Evolutionary conservation across 371 early-diverging fungal genomes (phyloP), one percentile per base, ranked within the genome.

Genomic region (Apophysomyces sp.): DNA sequence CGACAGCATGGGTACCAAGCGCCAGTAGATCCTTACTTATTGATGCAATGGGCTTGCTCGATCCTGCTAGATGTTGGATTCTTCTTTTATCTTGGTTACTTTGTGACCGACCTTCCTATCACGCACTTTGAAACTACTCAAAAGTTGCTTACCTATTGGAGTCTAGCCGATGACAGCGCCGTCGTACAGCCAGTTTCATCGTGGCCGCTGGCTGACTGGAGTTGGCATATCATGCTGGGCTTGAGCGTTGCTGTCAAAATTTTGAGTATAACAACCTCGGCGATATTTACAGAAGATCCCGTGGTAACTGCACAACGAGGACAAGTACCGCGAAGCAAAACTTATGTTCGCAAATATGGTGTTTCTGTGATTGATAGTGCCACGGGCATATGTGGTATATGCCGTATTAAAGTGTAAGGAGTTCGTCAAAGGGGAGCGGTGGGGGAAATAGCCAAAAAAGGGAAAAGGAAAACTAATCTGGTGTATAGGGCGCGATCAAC

Each of bases 311-410:
- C 60, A 1, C 72, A 76, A 40, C 61, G 65, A 29, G 68, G 71
- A 15, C 63, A 74, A 4, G 66, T 72, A 15, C 73, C 74, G 0
- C 76, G 92, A n/a, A 88, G 91, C 62, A 67, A 84, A 55, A 76
- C 84, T 21, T 93, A 86, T 64, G 81, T 85, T 12, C 84, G 87
- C 57, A 59, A 67, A 29, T 76, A 81, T 55, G 93, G 93, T 18
- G 72, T 86, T 18, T 87, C 93, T 3, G 90, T 89, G 0, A 86
- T 92, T 29, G 88, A 91, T 66, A 69, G 74, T 1, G 67, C 57
- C 31, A 82, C 88, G 5, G 57, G 76, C 3, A 59, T 81, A 11
- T 93, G 94, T 63, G 81, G 86, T 24, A 85, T 93, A n/a, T 93
- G 94, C 69, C 76, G 88, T 4, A 84, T 90, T 5, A 69, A 74